Conservation (phyloP, 768 basidiomycete species). For the Boletales sp. region DNA sequence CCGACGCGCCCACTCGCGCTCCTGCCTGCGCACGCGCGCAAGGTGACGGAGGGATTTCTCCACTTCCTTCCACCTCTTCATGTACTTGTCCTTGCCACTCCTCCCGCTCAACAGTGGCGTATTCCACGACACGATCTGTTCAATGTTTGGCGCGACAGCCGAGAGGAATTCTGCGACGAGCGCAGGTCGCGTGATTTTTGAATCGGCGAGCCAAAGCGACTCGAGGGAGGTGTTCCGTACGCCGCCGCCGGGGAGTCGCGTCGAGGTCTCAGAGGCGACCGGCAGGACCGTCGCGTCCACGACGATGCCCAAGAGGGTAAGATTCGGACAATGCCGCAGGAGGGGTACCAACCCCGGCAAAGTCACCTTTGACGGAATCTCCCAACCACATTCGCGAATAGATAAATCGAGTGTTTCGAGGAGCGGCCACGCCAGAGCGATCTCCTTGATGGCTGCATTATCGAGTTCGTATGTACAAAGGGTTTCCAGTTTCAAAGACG, state of each 20-base stretch:
- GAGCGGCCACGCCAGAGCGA: slow-evolving; percentile 25
- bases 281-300: slow-evolving; percentile 26
- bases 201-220: slow-evolving; percentile 27
- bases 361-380: slow-evolving; percentile 26
- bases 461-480: slow-evolving; percentile 27
- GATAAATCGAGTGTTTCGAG: slow-evolving; percentile 28
- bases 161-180: slow-evolving; percentile 28
- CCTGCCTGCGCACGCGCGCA: slow-evolving; percentile 17
- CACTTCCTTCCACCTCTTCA: slow-evolving; percentile 22
- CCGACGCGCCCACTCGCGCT: slow-evolving; percentile 15
- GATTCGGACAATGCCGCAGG: slow-evolving; percentile 20
- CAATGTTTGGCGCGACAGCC: slow-evolving; percentile 27
- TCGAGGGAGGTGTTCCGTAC: slow-evolving; percentile 25
- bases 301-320: slow-evolving; percentile 25
- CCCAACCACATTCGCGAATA: slow-evolving; percentile 29
- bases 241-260: slow-evolving; percentile 14
- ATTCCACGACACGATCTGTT: slow-evolving; percentile 29
- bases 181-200: slow-evolving; percentile 22
- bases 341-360: slow-evolving; percentile 22
- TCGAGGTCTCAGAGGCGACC: neutral
- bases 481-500: slow-evolving; percentile 25
- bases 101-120: slow-evolving; percentile 26
- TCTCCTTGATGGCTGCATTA: slow-evolving; percentile 20
- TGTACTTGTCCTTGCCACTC: slow-evolving; percentile 23
- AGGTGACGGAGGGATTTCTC: slow-evolving; percentile 20